A percentile compares a stretch with the other conserved stretches of the same genome.
Evolutionary conservation across 164 flowering plant species (phyloP).

Genomic region (Magnolia officinalis): DNA sequence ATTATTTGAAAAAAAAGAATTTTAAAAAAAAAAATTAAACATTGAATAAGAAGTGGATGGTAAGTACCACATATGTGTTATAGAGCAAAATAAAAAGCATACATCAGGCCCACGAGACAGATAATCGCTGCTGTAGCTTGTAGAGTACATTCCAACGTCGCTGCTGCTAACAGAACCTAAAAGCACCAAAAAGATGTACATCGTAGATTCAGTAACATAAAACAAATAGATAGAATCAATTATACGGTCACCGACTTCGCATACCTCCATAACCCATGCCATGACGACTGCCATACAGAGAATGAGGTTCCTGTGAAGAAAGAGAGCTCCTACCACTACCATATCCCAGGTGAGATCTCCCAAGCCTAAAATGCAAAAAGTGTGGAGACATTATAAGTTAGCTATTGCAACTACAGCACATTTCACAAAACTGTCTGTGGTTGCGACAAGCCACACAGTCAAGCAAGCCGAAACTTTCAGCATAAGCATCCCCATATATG

Average conservation of each 20-base stretch:
- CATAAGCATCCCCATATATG: slow-evolving; percentile 72
- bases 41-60: not conserved
- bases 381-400: not conserved
- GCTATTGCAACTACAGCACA: not conserved
- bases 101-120: slow-evolving; percentile 76
- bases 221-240: not conserved
- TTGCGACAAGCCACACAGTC: not conserved
- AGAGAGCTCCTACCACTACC: slow-evolving; percentile 64
- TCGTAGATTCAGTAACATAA: not conserved
- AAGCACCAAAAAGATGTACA: not conserved
- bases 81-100: slow-evolving; percentile 16
- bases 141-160: slow-evolving; percentile 77
- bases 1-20: not conserved
- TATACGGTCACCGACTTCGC: not conserved
- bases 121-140: slow-evolving; percentile 75
- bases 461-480: slow-evolving; percentile 53
- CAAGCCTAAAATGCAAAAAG: slow-evolving; percentile 41
- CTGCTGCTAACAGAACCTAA: slow-evolving; percentile 70
- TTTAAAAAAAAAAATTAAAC: not conserved
- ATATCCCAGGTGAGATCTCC: slow-evolving; percentile 69
- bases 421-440: not conserved
- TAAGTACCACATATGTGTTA: not conserved
- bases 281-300: slow-evolving; percentile 72
- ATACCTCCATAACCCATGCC: slow-evolving; percentile 75
- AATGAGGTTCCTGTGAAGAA: slow-evolving; percentile 70